phyloP scores from a whole-genome alignment of 1,139 yeast genomes.

The Pichia sp. region DNA sequence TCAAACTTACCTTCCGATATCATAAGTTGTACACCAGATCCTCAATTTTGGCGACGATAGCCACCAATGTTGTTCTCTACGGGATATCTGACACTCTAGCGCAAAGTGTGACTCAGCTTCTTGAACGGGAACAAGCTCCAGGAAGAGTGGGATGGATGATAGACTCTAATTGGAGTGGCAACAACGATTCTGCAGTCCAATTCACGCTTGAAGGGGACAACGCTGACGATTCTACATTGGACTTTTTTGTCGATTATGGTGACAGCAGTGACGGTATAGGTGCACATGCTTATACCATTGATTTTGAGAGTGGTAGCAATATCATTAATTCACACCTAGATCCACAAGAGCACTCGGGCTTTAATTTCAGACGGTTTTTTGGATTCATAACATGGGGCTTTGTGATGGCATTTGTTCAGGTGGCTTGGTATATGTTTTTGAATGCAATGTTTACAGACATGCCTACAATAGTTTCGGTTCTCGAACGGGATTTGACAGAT shows the following conservation, averaged over 20 bases:
- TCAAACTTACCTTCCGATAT: constrained; percentile 53
- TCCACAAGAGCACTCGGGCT: constrained; percentile 26
- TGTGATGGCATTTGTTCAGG: constrained; percentile 75
- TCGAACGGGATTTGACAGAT: constrained; percentile 84
- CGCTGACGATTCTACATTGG: constrained; percentile 13
- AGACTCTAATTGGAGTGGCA: not conserved
- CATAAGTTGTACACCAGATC: constrained; percentile 61
- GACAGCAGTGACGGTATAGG: constrained; percentile 23
- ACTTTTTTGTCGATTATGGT: constrained; percentile 35
- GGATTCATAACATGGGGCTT: constrained; percentile 90
- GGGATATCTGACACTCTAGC: constrained; percentile 91
- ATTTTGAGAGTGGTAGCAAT: not conserved
- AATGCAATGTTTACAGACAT: constrained; percentile 74
- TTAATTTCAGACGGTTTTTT: constrained; percentile 65
- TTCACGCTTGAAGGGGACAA: constrained; percentile 10
- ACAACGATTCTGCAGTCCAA: not conserved
- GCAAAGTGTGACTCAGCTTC: constrained; percentile 50
- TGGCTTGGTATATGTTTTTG: constrained; percentile 82
- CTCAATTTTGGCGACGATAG: constrained; percentile 70
- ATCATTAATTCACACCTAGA: constrained; percentile 1
- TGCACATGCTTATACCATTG: constrained; percentile 9
- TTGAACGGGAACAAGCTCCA: not conserved
- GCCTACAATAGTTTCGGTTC: constrained; percentile 76
- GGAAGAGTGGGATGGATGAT: not conserved
- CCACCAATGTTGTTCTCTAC: constrained; percentile 76